Base-by-base conservation (phyloP, 116 monocot species). In the Papilionanthe hybrid region DNA sequence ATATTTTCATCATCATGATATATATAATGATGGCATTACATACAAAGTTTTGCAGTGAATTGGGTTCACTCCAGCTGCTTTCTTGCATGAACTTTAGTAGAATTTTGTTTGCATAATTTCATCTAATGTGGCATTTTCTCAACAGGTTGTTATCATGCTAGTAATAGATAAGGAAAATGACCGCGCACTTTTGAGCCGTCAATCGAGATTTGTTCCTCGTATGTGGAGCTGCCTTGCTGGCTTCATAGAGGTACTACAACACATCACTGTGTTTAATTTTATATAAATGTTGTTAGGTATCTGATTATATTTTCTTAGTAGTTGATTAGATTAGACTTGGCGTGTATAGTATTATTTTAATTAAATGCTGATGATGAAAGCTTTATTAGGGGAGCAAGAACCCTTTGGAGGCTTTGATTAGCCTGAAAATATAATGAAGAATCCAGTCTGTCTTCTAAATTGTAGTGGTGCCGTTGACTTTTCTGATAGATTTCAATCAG, bases 161-260 rank as follows among this genome's bases (percentile, higher is more conserved):
- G 93, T 96, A 44, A 91, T 96, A 69, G 96, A 96, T 79, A 90
- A 89, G 85, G 90, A 78, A 72, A 96, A 96, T 84, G 92, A 93
- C 74, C 85, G 93, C 43, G 92, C 84, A 55, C 92, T 96, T 65
- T 84, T 96, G 72, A 93, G 96, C 80, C 93, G 92, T 58, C 96
- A 93, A 71, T 93, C 92, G 66, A 93, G 90, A 85, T 96, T 93
- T 83, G 96, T 90, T 5, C 93, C 96, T 32, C 96, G 96, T 28
- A 92, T 96, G 96, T 96, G 96, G 96, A 96, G 96, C 73, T 96
- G 96, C 77, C 90, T 96, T 87, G 89, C 96, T 77, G 96, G 96
- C 72, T 96, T 93, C 53, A 87, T 93, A 81, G 96, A 96, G 93
- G 96, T 93, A 60, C 19, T 43, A 7, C 17, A 11, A 7, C 73